Percentiles rank a stretch among this genome's conserved stretches.
phyloP scores from a whole-genome alignment of 257 asterid species.

The Echium plantagineum region DNA sequence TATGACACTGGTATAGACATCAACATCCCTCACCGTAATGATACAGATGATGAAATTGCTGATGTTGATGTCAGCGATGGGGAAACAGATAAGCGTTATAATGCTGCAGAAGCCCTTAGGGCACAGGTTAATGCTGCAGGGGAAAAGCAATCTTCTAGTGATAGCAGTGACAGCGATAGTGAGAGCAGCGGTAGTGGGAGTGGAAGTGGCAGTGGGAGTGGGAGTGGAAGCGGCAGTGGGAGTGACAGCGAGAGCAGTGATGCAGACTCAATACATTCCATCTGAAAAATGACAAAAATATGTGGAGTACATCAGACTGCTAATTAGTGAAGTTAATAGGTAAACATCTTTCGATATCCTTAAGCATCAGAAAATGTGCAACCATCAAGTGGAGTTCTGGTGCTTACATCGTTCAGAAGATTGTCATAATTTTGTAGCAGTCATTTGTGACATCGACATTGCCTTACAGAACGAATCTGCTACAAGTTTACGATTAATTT shows the following conservation, averaged over 20 bases:
- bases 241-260: slow-evolving; percentile 73
- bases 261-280: slow-evolving; percentile 50
- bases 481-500: too few species aligned
- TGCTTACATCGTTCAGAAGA: background rate
- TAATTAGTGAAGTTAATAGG: background rate
- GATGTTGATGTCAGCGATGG: slow-evolving; percentile 80
- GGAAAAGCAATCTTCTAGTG: slow-evolving; percentile 49
- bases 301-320: background rate
- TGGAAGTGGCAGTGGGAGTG: slow-evolving; percentile 44
- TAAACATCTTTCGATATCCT: background rate
- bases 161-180: slow-evolving; percentile 61
- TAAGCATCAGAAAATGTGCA: background rate
- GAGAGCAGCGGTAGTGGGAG: slow-evolving; percentile 57
- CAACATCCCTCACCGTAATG: slow-evolving; percentile 58
- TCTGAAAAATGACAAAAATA: slow-evolving; percentile 19
- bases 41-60: slow-evolving; percentile 83
- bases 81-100: slow-evolving; percentile 57
- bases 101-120: slow-evolving; percentile 89
- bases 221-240: slow-evolving; percentile 44
- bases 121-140: slow-evolving; percentile 54
- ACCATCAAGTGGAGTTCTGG: background rate
- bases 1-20: slow-evolving; percentile 59
- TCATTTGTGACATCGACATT: too few species aligned
- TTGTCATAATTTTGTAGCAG: background rate
- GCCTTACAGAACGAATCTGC: too few species aligned